Evolutionary conservation across 2,329 filamentous ascomycete species (phyloP).

Genomic region (Exophiala sideris): DNA sequence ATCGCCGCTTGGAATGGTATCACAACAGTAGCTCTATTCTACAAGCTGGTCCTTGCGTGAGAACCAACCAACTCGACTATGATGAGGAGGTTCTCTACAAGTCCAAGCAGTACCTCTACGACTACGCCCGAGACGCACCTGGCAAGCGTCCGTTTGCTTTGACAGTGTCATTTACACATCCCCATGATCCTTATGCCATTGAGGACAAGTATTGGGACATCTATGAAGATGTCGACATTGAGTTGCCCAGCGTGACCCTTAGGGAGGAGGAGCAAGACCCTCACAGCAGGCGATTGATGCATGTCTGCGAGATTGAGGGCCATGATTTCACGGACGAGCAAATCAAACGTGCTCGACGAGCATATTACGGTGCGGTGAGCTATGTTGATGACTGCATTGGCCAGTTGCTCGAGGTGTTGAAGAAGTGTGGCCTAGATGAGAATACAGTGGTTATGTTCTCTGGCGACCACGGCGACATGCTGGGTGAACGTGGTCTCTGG

Average conservation of each 20-base stretch:
- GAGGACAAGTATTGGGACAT: constrained; percentile 89
- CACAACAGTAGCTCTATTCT: constrained; percentile 93
- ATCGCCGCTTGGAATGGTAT: constrained; percentile 79
- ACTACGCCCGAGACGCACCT: constrained; percentile 74
- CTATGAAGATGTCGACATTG: constrained; percentile 85
- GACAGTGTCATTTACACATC: constrained; percentile 90
- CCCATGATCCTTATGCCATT: constrained; percentile 93
- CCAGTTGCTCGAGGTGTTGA: constrained; percentile 71
- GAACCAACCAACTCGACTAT: constrained; percentile 93
- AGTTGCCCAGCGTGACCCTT: constrained; percentile 67
- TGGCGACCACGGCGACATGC: constrained; percentile 93
- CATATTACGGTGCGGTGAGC: constrained; percentile 89
- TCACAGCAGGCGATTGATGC: constrained; percentile 81
- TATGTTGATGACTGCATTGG: constrained; percentile 94
- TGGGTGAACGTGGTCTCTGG: constrained; percentile 88
- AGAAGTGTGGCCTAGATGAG: constrained; percentile 74
- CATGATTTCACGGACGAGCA: constrained; percentile 80
- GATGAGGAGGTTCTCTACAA: constrained; percentile 96
- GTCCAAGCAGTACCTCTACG: constrained; percentile 83
- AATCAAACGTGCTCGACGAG: constrained; percentile 77
- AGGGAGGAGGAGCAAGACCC: constrained; percentile 79
- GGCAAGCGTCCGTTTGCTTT: constrained; percentile 76
- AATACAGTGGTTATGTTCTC: constrained; percentile 78
- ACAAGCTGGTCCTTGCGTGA: constrained; percentile 81
- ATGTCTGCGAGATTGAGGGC: constrained; percentile 82